Percentiles rank a stretch among this genome's conserved stretches.
phyloP scores from a whole-genome alignment of 768 basidiomycete genomes.

The Lactifluus piperatus region DNA sequence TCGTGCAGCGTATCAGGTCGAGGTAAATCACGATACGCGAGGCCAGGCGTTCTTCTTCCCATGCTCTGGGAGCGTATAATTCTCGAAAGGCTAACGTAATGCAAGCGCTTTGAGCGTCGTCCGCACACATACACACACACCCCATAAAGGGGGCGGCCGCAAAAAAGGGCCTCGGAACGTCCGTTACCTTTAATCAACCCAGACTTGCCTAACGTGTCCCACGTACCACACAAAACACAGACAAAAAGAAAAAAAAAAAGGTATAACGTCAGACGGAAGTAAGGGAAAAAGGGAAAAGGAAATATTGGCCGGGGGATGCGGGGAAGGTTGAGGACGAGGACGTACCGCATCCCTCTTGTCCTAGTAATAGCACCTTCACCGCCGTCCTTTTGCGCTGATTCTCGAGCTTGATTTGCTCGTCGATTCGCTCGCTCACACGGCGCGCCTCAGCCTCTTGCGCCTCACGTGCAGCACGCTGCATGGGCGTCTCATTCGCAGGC shows the following conservation, averaged over 20 bases:
- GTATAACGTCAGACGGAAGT: too few relatives aligned
- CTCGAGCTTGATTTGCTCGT: slow-evolving; percentile 17
- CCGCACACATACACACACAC: not conserved
- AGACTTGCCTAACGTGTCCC: not conserved
- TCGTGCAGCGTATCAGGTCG: slow-evolving; percentile 35
- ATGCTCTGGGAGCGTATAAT: slow-evolving; percentile 23
- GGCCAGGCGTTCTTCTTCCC: slow-evolving; percentile 57
- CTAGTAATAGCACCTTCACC: slow-evolving; percentile 23
- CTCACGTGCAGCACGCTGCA: slow-evolving; percentile 19
- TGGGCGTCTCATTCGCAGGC: slow-evolving; percentile 17
- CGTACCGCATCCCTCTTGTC: slow-evolving; percentile 9
- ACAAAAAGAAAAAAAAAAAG: too few relatives aligned
- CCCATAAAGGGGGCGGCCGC: not conserved
- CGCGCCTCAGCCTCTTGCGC: slow-evolving; percentile 19
- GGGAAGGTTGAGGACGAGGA: not conserved
- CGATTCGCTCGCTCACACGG: slow-evolving; percentile 22
- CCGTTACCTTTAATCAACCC: not conserved
- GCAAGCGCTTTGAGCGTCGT: not conserved
- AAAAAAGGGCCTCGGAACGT: too few relatives aligned
- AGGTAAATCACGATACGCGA: slow-evolving; percentile 74
- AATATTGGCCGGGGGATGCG: too few relatives aligned
- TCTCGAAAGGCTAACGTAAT: not conserved
- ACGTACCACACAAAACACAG: too few relatives aligned
- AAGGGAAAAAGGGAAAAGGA: too few relatives aligned
- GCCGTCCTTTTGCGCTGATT: slow-evolving; percentile 6